Conservation (phyloP, 2,329 filamentous ascomycete genomes). For the Aspergillus aculeatinus region DNA sequence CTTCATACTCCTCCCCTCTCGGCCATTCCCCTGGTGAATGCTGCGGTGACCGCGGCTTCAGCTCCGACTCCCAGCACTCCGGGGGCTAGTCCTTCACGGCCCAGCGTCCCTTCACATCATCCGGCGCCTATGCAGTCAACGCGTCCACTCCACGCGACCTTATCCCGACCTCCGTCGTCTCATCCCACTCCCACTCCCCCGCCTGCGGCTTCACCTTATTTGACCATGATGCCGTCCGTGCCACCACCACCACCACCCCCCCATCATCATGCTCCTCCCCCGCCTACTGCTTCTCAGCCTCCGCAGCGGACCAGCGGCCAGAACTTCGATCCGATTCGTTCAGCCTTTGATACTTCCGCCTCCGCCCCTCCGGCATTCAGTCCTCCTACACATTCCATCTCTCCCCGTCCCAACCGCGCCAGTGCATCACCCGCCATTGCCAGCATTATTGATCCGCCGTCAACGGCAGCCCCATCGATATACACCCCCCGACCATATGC, state of each 20-base stretch:
- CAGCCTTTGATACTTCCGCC: constrained; percentile 54
- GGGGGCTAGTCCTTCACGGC: constrained; percentile 9
- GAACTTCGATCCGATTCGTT: constrained; percentile 86
- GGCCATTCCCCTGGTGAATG: constrained; percentile 2
- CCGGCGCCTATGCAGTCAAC: constrained; percentile 22
- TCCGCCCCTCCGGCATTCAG: constrained; percentile 41
- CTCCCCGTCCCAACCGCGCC: constrained; percentile 58
- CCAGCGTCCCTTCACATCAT: constrained; percentile 7
- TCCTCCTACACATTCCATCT: constrained; percentile 49
- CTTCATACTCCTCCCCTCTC: constrained; percentile 8
- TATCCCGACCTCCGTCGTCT: constrained; percentile 32
- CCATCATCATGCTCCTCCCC: constrained; percentile 14
- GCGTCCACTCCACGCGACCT: constrained; percentile 18
- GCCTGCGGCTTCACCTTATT: constrained; percentile 25
- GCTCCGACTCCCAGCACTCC: constrained; percentile 19
- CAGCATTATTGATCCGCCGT: constrained; percentile 74
- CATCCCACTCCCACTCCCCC: constrained; percentile 19
- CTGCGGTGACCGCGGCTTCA: constrained; percentile 6
- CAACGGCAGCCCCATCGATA: constrained; percentile 32
- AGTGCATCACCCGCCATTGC: constrained; percentile 89
- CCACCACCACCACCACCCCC: constrained; percentile 25
- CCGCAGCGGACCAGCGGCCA: constrained; percentile 67
- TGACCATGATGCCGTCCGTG: constrained; percentile 26
- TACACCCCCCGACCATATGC: constrained; percentile 30
- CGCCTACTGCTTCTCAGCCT: constrained; percentile 44